Evolutionary conservation across 1,139 yeast species (phyloP).

Genomic region (Magnusiomyces tetraspermus): DNA sequence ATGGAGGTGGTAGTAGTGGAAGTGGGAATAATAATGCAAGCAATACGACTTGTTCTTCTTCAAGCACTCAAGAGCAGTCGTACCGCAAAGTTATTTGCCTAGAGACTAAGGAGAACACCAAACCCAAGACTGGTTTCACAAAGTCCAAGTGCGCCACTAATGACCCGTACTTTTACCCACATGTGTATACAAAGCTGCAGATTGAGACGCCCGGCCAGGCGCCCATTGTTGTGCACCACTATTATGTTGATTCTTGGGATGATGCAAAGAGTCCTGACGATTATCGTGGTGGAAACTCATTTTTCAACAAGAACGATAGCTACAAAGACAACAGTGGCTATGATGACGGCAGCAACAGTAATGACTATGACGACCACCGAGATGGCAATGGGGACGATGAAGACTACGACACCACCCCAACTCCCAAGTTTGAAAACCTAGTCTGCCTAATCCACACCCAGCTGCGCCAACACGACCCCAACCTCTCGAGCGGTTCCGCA

Average conservation of each 20-base stretch:
- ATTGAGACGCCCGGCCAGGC: conserved; percentile 5
- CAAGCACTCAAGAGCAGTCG: background rate
- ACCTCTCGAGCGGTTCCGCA: background rate
- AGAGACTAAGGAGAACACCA: background rate
- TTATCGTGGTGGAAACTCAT: no score
- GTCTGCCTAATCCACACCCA: conserved; percentile 27
- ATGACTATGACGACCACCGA: no score
- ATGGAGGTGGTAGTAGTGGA: no score
- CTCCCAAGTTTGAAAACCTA: conserved; percentile 36
- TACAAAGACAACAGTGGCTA: no score
- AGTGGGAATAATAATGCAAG: no score
- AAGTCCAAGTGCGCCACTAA: no score
- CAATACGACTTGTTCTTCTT: no score
- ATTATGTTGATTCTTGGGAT: conserved; percentile 46
- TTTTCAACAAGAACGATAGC: no score
- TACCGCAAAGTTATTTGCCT: conserved; percentile 15
- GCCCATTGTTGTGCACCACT: conserved; percentile 37
- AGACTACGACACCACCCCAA: no score
- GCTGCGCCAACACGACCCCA: background rate
- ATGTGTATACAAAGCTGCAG: conserved; percentile 1
- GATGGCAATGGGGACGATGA: no score
- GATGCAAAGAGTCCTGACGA: conserved; percentile 9
- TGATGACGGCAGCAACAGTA: no score
- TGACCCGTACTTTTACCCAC: conserved; percentile 3
- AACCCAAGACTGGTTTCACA: no score